Percentiles rank a stretch among this genome's conserved stretches.
Evolutionary conservation across 345 rosid genomes (phyloP).

Genomic region (Chamaenerion angustifolium): DNA sequence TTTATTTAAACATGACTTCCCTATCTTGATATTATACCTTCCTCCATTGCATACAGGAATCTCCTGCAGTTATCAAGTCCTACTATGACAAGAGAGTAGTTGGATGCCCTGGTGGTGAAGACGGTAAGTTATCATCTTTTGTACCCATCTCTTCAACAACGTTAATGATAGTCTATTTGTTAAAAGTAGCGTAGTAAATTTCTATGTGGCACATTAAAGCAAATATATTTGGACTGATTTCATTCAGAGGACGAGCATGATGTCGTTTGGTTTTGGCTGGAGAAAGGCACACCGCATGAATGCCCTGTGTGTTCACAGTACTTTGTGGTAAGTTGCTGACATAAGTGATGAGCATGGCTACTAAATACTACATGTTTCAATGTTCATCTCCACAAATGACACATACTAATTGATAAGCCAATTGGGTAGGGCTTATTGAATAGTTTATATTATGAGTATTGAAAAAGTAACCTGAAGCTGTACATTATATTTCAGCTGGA

Average conservation of each 20-base stretch:
- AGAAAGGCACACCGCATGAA: slow-evolving; percentile 75
- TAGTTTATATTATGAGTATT: too few relatives aligned
- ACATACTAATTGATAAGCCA: too few relatives aligned
- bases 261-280: slow-evolving; percentile 98
- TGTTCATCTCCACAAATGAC: too few relatives aligned
- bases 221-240: not conserved
- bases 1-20: too few relatives aligned
- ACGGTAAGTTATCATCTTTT: slow-evolving; percentile 34
- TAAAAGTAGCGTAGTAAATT: too few relatives aligned
- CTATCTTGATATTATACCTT: too few relatives aligned
- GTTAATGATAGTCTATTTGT: too few relatives aligned
- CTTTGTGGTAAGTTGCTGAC: slow-evolving; percentile 51
- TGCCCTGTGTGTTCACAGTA: slow-evolving; percentile 88
- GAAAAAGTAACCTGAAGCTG: not conserved
- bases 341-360: too few relatives aligned
- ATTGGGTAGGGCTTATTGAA: too few relatives aligned
- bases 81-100: slow-evolving; percentile 76
- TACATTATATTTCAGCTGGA: slow-evolving; percentile 41
- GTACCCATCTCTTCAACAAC: not conserved
- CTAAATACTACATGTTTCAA: too few relatives aligned
- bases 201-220: too few relatives aligned
- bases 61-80: slow-evolving; percentile 65
- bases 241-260: slow-evolving; percentile 83
- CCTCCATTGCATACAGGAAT: slow-evolving; percentile 29
- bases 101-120: slow-evolving; percentile 91